Conservation (phyloP, 305 asterid genomes). For the Solanum hybrid region DNA sequence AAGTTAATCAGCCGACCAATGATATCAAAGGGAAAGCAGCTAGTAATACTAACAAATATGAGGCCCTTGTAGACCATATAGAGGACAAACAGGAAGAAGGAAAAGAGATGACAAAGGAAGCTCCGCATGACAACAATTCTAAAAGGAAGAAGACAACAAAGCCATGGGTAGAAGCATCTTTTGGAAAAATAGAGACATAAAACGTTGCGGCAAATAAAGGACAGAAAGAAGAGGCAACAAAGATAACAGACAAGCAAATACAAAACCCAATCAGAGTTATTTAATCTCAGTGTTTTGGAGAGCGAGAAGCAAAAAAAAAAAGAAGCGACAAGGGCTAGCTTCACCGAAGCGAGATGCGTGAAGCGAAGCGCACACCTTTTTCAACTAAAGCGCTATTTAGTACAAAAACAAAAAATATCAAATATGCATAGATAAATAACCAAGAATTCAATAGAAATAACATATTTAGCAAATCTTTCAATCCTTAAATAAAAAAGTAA, state of each 20-base stretch:
- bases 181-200: neutral
- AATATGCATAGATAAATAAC: neutral
- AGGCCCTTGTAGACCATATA: neutral
- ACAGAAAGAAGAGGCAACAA: neutral
- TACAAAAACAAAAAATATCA: neutral
- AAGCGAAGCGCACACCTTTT: neutral
- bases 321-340: neutral
- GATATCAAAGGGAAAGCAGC: neutral
- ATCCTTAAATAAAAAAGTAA: neutral
- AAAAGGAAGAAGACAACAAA: neutral
- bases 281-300: neutral
- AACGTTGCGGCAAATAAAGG: neutral
- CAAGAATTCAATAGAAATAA: neutral
- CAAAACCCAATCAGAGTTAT: neutral
- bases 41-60: neutral
- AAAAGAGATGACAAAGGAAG: neutral
- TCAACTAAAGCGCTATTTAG: neutral
- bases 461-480: neutral
- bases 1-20: neutral
- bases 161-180: neutral
- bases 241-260: neutral
- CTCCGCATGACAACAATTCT: neutral
- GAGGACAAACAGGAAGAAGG: neutral
- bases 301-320: neutral
- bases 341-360: neutral